These are phyloP conservation scores for Backusella luteola DNA, from an alignment of 192 early-diverging fungal genomes.

Conservation along the genomic window DNA sequence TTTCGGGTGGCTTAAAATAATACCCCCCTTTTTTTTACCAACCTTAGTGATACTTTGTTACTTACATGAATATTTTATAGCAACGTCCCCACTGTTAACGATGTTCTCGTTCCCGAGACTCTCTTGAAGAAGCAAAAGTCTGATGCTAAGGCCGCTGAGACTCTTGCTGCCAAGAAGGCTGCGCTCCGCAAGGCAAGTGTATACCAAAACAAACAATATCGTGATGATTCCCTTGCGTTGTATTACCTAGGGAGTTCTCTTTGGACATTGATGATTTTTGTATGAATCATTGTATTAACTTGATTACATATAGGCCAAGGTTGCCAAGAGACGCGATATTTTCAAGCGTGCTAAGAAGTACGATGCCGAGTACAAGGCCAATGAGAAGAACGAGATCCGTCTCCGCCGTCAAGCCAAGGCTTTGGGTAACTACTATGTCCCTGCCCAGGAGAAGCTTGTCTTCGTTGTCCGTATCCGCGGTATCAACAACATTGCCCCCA, in stretches of 20 bases:
- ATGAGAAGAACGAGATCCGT: slow-evolving; percentile 88
- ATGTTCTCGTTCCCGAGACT: slow-evolving; percentile 83
- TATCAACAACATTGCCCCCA: slow-evolving; percentile 99
- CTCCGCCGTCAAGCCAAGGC: slow-evolving; percentile 92
- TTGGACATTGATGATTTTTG: background rate
- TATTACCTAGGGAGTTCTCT: background rate
- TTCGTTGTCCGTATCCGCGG: slow-evolving; percentile 99
- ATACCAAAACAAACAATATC: background rate
- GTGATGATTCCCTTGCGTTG: background rate
- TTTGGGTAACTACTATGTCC: slow-evolving; percentile 90
- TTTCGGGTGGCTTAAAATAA: slow-evolving; percentile 17
- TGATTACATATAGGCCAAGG: slow-evolving; percentile 39
- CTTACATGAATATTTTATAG: slow-evolving; percentile 29
- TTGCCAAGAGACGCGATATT: slow-evolving; percentile 86
- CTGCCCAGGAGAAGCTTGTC: slow-evolving; percentile 94
- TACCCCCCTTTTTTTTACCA: slow-evolving; percentile 7
- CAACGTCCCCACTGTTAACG: slow-evolving; percentile 59
- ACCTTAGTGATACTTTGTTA: background rate
- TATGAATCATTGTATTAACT: background rate
- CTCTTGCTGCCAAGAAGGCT: slow-evolving; percentile 49
- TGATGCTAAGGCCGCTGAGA: slow-evolving; percentile 70
- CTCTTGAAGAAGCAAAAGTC: slow-evolving; percentile 84
- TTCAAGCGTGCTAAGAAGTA: slow-evolving; percentile 99
- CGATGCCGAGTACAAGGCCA: slow-evolving; percentile 92
- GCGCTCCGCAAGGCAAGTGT: slow-evolving; percentile 52